A percentile compares a stretch with the other conserved stretches of the same genome.
phyloP scores from a whole-genome alignment of 129 eudicot species.

The Gnaphalium uliginosum region DNA sequence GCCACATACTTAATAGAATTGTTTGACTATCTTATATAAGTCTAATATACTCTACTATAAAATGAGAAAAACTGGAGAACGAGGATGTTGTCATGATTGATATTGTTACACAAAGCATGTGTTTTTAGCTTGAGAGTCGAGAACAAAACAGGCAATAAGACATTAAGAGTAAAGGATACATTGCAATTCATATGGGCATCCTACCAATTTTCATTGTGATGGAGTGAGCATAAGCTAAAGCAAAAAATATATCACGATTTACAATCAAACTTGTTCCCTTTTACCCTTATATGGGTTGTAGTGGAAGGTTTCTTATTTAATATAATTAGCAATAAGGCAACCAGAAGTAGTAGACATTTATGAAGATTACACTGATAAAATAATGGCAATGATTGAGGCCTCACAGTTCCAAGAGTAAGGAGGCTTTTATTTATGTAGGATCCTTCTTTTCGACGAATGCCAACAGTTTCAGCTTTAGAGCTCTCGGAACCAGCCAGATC shows the following conservation, averaged over 20 bases:
- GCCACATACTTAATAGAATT: background rate
- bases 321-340: conserved; percentile 18
- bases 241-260: background rate
- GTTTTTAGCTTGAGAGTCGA: background rate
- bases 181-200: background rate
- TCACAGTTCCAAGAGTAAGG: conserved; percentile 92
- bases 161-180: background rate
- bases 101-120: background rate
- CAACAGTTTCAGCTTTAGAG: conserved; percentile 78
- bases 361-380: conserved; percentile 31
- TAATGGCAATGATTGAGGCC: conserved; percentile 42
- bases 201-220: background rate
- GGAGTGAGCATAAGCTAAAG: background rate
- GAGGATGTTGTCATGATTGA: background rate
- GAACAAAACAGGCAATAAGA: background rate
- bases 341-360: conserved; percentile 8
- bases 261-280: background rate
- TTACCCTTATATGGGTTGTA: background rate
- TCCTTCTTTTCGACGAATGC: conserved; percentile 84
- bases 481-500: conserved; percentile 96
- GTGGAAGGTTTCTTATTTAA: background rate
- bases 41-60: background rate
- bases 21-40: background rate
- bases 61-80: background rate
- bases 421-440: conserved; percentile 82